phyloP scores from a whole-genome alignment of 768 basidiomycete species.

The Amylocystis lapponica region DNA sequence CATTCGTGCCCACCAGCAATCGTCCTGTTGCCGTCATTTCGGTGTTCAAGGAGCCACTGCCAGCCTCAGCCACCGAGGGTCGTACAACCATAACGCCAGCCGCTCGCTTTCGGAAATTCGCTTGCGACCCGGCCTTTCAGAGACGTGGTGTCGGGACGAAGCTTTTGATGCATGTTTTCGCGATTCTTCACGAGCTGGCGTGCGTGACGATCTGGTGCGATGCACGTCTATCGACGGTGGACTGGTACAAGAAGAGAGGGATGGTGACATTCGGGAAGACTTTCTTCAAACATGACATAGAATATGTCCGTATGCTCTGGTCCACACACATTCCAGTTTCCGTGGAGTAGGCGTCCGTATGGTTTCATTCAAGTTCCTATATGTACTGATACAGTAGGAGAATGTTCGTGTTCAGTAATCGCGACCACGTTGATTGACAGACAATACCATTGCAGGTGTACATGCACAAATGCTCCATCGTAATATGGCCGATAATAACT shows the following conservation, averaged over 20 bases:
- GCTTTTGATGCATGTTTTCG: conserved; percentile 38
- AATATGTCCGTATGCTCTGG: conserved; percentile 49
- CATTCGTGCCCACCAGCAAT: conserved; percentile 35
- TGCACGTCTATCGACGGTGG: conserved; percentile 37
- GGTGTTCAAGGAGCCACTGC: conserved; percentile 42
- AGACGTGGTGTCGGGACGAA: conserved; percentile 46
- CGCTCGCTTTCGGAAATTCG: conserved; percentile 57
- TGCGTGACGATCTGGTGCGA: conserved; percentile 53
- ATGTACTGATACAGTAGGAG: too few species aligned
- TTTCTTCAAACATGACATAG: conserved; percentile 49
- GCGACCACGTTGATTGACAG: too few species aligned
- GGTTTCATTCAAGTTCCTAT: too few species aligned
- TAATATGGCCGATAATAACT: too few species aligned
- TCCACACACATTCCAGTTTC: not conserved
- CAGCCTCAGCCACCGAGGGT: conserved; percentile 27
- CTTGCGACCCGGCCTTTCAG: conserved; percentile 47
- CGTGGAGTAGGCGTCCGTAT: too few species aligned
- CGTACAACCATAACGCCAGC: conserved; percentile 1
- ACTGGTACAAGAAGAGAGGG: conserved; percentile 51
- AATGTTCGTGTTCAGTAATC: too few species aligned
- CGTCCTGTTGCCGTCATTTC: conserved; percentile 50
- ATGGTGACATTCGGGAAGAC: conserved; percentile 41
- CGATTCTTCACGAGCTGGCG: conserved; percentile 34
- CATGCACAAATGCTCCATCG: too few species aligned
- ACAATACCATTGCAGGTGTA: too few species aligned